Base-by-base conservation (phyloP, 2,329 filamentous ascomycete species). In the Penicillium sp. region DNA sequence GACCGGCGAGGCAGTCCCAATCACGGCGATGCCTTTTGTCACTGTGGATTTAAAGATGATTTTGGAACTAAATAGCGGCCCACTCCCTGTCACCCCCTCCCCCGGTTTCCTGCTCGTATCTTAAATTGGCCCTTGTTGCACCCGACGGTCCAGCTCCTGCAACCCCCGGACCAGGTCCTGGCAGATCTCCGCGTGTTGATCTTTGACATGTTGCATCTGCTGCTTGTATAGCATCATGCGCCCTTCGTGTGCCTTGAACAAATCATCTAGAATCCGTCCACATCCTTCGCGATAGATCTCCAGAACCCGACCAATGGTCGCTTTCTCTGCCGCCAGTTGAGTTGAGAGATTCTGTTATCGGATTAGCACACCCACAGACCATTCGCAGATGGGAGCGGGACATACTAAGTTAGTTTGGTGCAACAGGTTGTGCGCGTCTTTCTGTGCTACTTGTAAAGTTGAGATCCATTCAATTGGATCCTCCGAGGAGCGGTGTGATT, bases 271-370 rank as follows among this genome's bases (percentile, higher is more conserved):
- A 18, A 82, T 59, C n/a, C 65, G 68, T 56, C 74, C 57, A 42
- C 76, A 78, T 47, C 79, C 76, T 29, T 70, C 64, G 34, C 68
- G 71, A 58, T 79, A 83, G 22, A 72, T 73, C 7, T 75, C 69
- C 4, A 80, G 62, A 24, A 81, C 75, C 27, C 77, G 70, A 4
- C 64, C 66, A 24, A 81, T 70, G 1, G 75, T 75, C 4, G 70
- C 71, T 59, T 81, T 79, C 43, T 77, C 73, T n/a, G 76, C 71
- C 8, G 79, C 69, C 16, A 84, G 71, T 52, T 81, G 74, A 1
- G 65, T 72, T 8, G 77, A 61, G 9, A 83, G 71, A 16, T 69
- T 69, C 68, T 81, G 59, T n/a, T 6, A 44, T 24, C 21, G 13
- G 29, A 58, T 50, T 36, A 51, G 47, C 9, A 42, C 22, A 34